A percentile compares a stretch with the other conserved stretches of the same genome.
phyloP scores from a whole-genome alignment of 2,329 filamentous ascomycete genomes.

The Colletotrichum spaethianum region DNA sequence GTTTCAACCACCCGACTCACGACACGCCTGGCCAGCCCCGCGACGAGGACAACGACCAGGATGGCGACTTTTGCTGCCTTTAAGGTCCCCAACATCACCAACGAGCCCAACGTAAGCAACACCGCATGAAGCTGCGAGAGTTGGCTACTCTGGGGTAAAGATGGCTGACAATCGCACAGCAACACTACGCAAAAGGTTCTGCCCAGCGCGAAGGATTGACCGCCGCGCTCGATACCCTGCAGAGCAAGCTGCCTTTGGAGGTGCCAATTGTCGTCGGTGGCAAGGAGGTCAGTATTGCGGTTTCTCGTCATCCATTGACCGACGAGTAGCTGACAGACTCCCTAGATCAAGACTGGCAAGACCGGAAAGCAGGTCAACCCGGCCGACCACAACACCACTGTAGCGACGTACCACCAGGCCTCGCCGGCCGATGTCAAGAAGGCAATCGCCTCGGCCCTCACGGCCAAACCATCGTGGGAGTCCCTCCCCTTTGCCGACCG shows the following conservation, averaged over 20 bases:
- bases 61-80: conserved; percentile 82
- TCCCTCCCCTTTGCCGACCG: conserved; percentile 89
- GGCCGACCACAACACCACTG: conserved; percentile 79
- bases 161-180: conserved; percentile 68
- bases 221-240: conserved; percentile 78
- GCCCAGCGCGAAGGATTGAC: conserved; percentile 82
- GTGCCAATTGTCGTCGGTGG: conserved; percentile 89
- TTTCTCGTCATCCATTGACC: neutral
- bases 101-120: conserved; percentile 93
- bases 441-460: conserved; percentile 87
- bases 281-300: conserved; percentile 73
- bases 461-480: conserved; percentile 91
- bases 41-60: conserved; percentile 50
- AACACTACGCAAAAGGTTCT: conserved; percentile 90
- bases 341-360: conserved; percentile 75
- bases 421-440: conserved; percentile 80
- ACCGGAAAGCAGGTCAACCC: conserved; percentile 85
- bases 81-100: conserved; percentile 87
- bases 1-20: conserved; percentile 14
- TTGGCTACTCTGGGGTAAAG: neutral
- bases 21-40: conserved; percentile 7
- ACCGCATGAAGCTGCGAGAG: conserved; percentile 7
- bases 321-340: conserved; percentile 5
- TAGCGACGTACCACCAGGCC: conserved; percentile 90
- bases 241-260: conserved; percentile 78